Base-by-base conservation (phyloP, 768 basidiomycete species). In the Tubosaeta brunneosetosa region DNA sequence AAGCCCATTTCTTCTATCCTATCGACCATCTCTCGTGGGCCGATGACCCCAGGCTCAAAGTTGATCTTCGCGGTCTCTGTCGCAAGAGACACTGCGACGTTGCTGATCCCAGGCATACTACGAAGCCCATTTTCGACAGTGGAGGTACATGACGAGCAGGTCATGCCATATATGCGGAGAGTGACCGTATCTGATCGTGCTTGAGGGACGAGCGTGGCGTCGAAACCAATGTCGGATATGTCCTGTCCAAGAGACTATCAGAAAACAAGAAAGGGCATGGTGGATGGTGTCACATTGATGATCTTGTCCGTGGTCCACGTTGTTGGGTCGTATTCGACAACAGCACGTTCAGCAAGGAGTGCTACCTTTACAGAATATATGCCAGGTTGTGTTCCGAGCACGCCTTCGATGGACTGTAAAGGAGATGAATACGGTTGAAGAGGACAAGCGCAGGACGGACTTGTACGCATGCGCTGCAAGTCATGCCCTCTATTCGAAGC, bases 361-460 rank as follows among this genome's bases (percentile, higher is more conserved):
- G 94, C 94, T n/a, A 99, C 94, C 65, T 93, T 92, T 55, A 97
- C 73, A 11, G 86, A 89, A 55, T 84, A 72, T 47, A 99, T 94
- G n/a, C 97, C 97, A n/a, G 83, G 73, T 67, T 94, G 91, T 16
- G 75, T 76, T 62, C 85, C 76, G 19, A 95, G 79, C 76, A 88
- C 87, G 37, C 85, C 82, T 66, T 95, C 93, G 51, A 94, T 94
- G 13, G 88, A 82, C 86, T 91, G 56, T 10, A 16, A 37, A 31
- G 32, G 11, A 14, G 6, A 17, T 56, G 19, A 58, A 33, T 42
- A 5, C 7, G 31, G 16, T 11, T n/a, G 13, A 25, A 14, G n/a
- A 26, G 1, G 44, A 5, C 31, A 19, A 19, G 1, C 3, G 13
- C 7, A 11, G 7, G 27, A 66, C 82, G 59, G 61, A 90, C 91